Percentiles rank a stretch among this genome's conserved stretches.
These are phyloP conservation scores for Tetrapisispora phaffii DNA, from an alignment of 805 yeast genomes.

Conservation along the genomic window DNA sequence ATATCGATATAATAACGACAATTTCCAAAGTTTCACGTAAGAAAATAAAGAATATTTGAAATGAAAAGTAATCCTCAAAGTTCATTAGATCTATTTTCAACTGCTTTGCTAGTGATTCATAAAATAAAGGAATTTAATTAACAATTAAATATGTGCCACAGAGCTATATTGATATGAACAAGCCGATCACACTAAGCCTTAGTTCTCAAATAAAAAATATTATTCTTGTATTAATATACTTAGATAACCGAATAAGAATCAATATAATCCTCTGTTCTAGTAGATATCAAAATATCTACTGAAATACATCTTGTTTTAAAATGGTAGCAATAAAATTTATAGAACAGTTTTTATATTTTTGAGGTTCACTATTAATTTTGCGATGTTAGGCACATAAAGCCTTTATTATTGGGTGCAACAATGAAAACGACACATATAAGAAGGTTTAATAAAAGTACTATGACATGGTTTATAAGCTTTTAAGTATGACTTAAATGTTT, in stretches of 20 bases:
- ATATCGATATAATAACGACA: slow-evolving; percentile 65
- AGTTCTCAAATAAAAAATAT: no score
- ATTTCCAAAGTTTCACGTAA: slow-evolving; percentile 66
- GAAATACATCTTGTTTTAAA: neutral
- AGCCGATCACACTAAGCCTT: no score
- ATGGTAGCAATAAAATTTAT: no score
- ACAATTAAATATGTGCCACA: neutral
- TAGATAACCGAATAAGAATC: no score
- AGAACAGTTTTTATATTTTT: neutral
- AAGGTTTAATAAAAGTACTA: no score
- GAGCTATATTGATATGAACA: no score
- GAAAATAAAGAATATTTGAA: slow-evolving; percentile 65
- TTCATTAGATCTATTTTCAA: slow-evolving; percentile 9
- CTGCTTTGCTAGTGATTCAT: neutral
- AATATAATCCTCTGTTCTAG: no score
- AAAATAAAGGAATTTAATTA: neutral
- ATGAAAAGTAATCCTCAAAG: slow-evolving; percentile 48
- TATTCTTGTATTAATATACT: no score
- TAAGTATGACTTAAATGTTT: no score
- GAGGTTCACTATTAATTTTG: neutral
- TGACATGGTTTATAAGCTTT: no score
- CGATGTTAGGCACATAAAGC: neutral
- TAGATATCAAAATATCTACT: no score
- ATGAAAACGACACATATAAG: neutral
- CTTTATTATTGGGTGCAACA: neutral